Base-by-base conservation (phyloP, 75 land plant genomes). In the Cupressus sempervirens region DNA sequence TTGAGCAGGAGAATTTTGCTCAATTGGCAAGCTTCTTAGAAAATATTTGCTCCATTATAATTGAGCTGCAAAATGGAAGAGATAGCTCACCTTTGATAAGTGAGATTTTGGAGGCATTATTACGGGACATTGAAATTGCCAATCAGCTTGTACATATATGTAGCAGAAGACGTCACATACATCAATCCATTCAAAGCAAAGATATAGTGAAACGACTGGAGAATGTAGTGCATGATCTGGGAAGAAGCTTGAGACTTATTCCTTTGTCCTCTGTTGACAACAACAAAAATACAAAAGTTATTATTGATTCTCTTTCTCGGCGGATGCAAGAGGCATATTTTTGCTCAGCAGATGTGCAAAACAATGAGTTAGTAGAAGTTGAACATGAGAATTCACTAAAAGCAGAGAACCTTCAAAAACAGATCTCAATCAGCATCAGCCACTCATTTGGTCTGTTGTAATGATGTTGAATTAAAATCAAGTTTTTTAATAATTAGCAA, bases 371-470 rank as follows among this genome's bases (percentile, higher is more conserved):
- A 30, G 72, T 89, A 65, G 91, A 85, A 81, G 53, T 80, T 26
- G 88, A 87, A n/a, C 85, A 68, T 15, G 84, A 46, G 38, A 50
- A 50, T 54, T 81, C 83, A 20, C 84, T 85, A 4, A 84, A 82
- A 13, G 82, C 87, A 73, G 70, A 70, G 56, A 84, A 83, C 30
- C 84, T 89, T 81, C 91, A 89, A 73, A 74, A 68, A 41, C 68
- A 62, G 75, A 34, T 85, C 20, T 58, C 85, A 38, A 80, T 91
- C 81, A 86, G 87, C 52, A 87, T 86, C 32, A 88, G 88, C 30
- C 88, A 86, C 20, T 87, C 86, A n/a, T 86, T 87, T 58, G 91
- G 91, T 10, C 58, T 91, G 30, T 88, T 91, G 23, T 88, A 87
- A 76, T 91, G 80, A 52, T 13, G 81, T 62, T n/a, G 84, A 10